Evolutionary conservation across 495 filamentous ascomycete species (phyloP).

Genomic region (Daldinia grandis): DNA sequence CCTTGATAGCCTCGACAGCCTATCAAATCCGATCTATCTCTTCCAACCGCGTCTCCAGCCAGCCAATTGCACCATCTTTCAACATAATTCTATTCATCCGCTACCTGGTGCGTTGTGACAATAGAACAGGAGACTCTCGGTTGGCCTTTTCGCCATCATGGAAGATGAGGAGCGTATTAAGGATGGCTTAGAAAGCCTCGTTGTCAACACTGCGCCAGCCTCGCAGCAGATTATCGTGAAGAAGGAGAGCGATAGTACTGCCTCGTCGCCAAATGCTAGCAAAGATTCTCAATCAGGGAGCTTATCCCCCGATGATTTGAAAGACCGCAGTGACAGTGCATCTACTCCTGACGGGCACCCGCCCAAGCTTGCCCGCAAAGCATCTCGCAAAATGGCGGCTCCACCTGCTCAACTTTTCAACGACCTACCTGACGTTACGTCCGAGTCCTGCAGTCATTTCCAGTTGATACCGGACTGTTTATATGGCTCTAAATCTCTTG

Average conservation of each 20-base stretch:
- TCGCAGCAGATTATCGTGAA: conserved; percentile 46
- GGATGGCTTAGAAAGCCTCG: conserved; percentile 45
- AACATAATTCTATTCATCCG: conserved; percentile 2
- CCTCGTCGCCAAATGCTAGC: conserved; percentile 52
- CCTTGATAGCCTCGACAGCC: conserved; percentile 2
- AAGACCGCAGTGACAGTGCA: conserved; percentile 52
- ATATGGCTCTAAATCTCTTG: conserved; percentile 89
- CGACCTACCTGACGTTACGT: conserved; percentile 76
- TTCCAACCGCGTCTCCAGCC: conserved; percentile 9
- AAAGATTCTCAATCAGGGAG: conserved; percentile 52
- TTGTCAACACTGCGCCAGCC: conserved; percentile 44
- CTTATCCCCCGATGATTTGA: conserved; percentile 55
- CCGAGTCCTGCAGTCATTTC: conserved; percentile 79
- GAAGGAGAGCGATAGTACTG: conserved; percentile 48
- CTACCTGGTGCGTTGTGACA: conserved; percentile 9
- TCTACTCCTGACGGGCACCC: conserved; percentile 59
- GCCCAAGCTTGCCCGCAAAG: conserved; percentile 76
- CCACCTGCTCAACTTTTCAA: conserved; percentile 70
- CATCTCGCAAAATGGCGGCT: conserved; percentile 72
- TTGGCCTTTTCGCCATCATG: conserved; percentile 44
- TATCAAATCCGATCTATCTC: conserved; percentile 10
- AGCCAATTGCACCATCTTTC: conserved; percentile 25
- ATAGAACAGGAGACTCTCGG: not conserved
- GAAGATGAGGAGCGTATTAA: conserved; percentile 52
- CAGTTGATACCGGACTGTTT: conserved; percentile 80